Percentiles rank a stretch among this genome's conserved stretches.
Evolutionary conservation across 2,329 filamentous ascomycete genomes (phyloP).

Genomic region (Mycosphaerelloides madeirae): DNA sequence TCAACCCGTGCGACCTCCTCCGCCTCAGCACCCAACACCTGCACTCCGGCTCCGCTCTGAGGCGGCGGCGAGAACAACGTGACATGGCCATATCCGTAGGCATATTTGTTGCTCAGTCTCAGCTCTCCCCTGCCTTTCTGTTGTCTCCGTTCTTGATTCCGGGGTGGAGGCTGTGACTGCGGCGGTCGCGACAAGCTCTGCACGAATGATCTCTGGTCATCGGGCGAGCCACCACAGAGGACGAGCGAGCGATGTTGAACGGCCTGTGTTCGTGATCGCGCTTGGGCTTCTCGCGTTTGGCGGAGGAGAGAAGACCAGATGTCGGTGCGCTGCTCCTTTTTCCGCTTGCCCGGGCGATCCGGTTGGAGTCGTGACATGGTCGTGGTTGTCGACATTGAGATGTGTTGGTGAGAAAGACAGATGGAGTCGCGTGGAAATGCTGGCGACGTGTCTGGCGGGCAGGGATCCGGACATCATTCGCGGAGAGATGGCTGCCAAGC

Average conservation of each 20-base stretch:
- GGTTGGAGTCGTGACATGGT: slow-evolving; percentile 10
- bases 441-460: not conserved
- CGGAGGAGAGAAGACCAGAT: slow-evolving; percentile 33
- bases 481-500: slow-evolving; percentile 3
- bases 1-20: slow-evolving; percentile 31
- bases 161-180: slow-evolving; percentile 20
- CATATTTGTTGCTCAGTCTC: slow-evolving; percentile 31
- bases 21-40: slow-evolving; percentile 27
- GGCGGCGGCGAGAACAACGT: slow-evolving; percentile 30
- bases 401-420: not conserved
- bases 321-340: slow-evolving; percentile 28
- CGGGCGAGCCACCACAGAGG: slow-evolving; percentile 30
- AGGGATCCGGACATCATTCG: not conserved
- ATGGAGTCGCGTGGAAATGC: not conserved
- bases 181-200: slow-evolving; percentile 27
- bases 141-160: slow-evolving; percentile 21
- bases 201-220: slow-evolving; percentile 29
- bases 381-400: slow-evolving; percentile 12
- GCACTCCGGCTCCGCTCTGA: slow-evolving; percentile 20
- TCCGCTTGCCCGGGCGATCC: slow-evolving; percentile 14
- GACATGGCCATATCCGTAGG: slow-evolving; percentile 33
- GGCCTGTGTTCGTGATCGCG: slow-evolving; percentile 29
- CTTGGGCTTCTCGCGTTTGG: slow-evolving; percentile 33
- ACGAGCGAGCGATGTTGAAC: slow-evolving; percentile 29
- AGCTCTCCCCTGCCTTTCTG: slow-evolving; percentile 27